Conservation (phyloP, 352 stramenopile genomes). For the Phytophthora macrochlamydospora region DNA sequence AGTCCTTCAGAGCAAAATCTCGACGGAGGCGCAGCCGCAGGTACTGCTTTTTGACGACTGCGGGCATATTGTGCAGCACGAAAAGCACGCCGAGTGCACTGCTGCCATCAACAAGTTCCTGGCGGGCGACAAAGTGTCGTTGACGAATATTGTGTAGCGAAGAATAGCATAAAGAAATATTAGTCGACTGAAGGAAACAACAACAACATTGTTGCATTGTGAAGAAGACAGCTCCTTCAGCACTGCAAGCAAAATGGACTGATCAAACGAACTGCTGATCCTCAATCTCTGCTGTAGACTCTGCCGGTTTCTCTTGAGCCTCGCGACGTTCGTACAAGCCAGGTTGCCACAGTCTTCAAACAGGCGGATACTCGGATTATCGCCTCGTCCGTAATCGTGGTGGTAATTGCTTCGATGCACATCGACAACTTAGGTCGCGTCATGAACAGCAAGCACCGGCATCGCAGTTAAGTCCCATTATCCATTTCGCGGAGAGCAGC, state of each 20-base stretch:
- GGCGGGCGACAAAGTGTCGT: constrained; percentile 18
- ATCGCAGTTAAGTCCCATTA: not conserved
- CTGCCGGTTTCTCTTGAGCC: too few species aligned
- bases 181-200: too few species aligned
- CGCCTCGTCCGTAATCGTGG: too few species aligned
- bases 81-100: constrained; percentile 59
- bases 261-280: too few species aligned
- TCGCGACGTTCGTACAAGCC: too few species aligned
- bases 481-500: not conserved
- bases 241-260: too few species aligned
- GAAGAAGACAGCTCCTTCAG: too few species aligned
- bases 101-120: constrained; percentile 72
- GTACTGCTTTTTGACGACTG: constrained; percentile 65
- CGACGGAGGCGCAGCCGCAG: constrained; percentile 36
- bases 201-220: too few species aligned
- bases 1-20: constrained; percentile 57
- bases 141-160: constrained; percentile 18
- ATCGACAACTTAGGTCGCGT: not conserved
- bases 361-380: too few species aligned
- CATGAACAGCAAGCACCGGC: not conserved
- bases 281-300: too few species aligned
- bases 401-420: too few species aligned
- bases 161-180: constrained; percentile 1
- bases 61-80: constrained; percentile 74
- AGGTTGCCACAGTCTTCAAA: too few species aligned